Evolutionary conservation across 1,284 basidiomycete genomes (phyloP), one percentile per base, ranked within the genome.

Genomic region (Testicularia cyperi): DNA sequence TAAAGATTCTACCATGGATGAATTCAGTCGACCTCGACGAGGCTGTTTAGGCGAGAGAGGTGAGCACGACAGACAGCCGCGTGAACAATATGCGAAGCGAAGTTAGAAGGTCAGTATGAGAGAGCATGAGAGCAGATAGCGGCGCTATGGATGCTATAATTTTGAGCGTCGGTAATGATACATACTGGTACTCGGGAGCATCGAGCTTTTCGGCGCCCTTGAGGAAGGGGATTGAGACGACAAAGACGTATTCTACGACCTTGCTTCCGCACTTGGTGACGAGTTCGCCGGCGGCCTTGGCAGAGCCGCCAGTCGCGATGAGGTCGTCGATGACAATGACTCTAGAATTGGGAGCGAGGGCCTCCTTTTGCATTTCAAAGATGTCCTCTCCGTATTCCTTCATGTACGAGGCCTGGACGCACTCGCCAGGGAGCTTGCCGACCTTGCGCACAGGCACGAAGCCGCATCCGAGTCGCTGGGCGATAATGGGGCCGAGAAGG

Each of bases 361-460:
- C 86, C 46, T 86, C 88, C 29, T 83, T 82, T 79, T 98, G 95
- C 84, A 98, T 94, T 80, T 98, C 92, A 72, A 96, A 95, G 10
- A 84, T 80, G 75, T 96, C 92, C 87, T 91, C 88, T 24, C 94
- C 95, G 72, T 98, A 98, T 77, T 99, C 95, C 81, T 97, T 97
- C 75, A 85, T 84, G 74, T 92, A 98, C 34, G 83, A 83, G 2
- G 85, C 88, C 44, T 83, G 81, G 31, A 87, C 83, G 74, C 86
- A 88, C 57, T 85, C 77, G 38, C 95, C 95, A 5, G 95, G 95
- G 20, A 99, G 82, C 78, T 98, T 99, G 13, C 92, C 94, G 57
- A 80, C 81, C 80, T 99, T 99, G 57, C 95, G 83, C 18, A 98
- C 92, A 16, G 95, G 92, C 2, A 97, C 92, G 70, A 99, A 99